Base-by-base conservation (phyloP, 2,329 filamentous ascomycete genomes). In the Claviceps arundinis region DNA sequence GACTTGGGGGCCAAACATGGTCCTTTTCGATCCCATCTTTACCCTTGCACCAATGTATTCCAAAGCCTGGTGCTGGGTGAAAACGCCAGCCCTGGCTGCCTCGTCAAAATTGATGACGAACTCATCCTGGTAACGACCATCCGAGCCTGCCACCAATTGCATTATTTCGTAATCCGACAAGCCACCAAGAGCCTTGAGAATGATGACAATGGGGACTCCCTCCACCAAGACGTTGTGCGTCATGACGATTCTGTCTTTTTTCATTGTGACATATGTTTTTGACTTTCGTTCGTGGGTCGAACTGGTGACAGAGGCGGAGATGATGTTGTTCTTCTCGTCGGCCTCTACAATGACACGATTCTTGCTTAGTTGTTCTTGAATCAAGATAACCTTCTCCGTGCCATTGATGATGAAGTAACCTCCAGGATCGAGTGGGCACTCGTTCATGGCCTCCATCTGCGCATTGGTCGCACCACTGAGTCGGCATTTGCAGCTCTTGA, bases 341-440 rank as follows among this genome's bases (percentile, higher is more conserved):
- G 88, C 84, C 69, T 98, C 94, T 16, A 98, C 91, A 65, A 98
- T 96, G 62, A 98, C 87, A 73, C 93, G 83, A 69, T 98, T 98
- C 78, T 98, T 98, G 77, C 93, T 98, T 64, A 98, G 74, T 70
- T 98, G 93, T 65, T 98, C 94, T 68, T 98, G 93, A 14, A 98
- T 94, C 44, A 98, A 73, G 63, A 98, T 98, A 60, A 98, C 93
- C 73, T 98, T 98, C 68, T 98, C 93, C 19, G 94, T 96, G 47
- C 93, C 93, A 61, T 91, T 89, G 58, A 97, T 89, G 62, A 98
- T 93, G 63, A 98, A 98, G 68, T 98, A 98, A 50, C 93, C 93
- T 56, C 93, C 93, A 1, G 94, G 93, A 64, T 98, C 93, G 42
- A 98, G 75, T 14, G 93, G 89, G 62, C 93, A 98, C 70, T 98